Percentiles rank a stretch among this genome's conserved stretches.
These are phyloP conservation scores for Candida sakaeoensis DNA, from an alignment of 805 yeast genomes.

Conservation along the genomic window DNA sequence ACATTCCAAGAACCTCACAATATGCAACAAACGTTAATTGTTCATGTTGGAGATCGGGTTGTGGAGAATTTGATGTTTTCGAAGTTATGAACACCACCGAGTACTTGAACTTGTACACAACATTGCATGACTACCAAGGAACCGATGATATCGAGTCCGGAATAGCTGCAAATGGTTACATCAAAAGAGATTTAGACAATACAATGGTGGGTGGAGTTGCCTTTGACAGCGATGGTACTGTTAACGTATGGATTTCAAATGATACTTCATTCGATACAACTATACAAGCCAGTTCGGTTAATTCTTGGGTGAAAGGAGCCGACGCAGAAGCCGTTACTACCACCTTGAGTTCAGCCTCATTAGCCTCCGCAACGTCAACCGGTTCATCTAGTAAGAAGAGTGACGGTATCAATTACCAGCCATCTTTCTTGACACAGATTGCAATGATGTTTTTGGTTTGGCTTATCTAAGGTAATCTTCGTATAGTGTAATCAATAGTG, in stretches of 20 bases:
- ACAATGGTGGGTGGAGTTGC: constrained; percentile 71
- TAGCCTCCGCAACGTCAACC: not conserved
- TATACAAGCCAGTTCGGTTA: constrained; percentile 43
- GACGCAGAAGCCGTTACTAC: constrained; percentile 3
- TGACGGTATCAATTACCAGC: not conserved
- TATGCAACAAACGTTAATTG: constrained; percentile 59
- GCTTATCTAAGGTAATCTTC: constrained; percentile 4
- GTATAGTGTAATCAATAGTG: not conserved
- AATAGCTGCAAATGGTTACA: constrained; percentile 51
- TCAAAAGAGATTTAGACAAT: constrained; percentile 47
- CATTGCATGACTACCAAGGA: constrained; percentile 76
- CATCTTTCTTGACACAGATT: not conserved
- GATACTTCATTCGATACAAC: constrained; percentile 45
- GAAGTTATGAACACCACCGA: constrained; percentile 68
- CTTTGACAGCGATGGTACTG: constrained; percentile 58
- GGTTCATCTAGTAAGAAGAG: constrained; percentile 1
- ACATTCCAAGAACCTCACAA: constrained; percentile 73
- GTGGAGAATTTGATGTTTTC: constrained; percentile 77
- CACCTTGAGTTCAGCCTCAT: constrained; percentile 3
- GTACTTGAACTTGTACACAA: constrained; percentile 49
- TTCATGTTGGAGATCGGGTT: constrained; percentile 75
- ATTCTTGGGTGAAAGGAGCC: constrained; percentile 41
- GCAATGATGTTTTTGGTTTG: not conserved
- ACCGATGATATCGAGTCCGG: constrained; percentile 61
- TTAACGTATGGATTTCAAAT: constrained; percentile 58